phyloP scores from a whole-genome alignment of 495 filamentous ascomycete species.

The Zalerion maritima region DNA sequence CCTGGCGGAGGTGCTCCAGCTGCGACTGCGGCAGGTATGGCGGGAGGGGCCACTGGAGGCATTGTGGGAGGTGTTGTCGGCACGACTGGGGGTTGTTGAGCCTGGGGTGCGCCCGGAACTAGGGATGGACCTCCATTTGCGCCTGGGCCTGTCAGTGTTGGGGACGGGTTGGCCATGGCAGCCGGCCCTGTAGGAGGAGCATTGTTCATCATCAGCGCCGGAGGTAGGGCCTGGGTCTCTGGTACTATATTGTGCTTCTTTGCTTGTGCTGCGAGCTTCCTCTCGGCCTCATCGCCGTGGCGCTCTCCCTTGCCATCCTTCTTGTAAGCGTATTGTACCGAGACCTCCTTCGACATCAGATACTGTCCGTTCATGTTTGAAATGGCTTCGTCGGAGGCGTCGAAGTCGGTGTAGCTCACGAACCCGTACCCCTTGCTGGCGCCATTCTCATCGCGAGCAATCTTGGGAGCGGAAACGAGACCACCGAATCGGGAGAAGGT shows the following conservation, averaged over 20 bases:
- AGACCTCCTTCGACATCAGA: conserved; percentile 89
- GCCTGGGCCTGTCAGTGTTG: too few relatives aligned
- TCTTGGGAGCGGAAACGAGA: conserved; percentile 72
- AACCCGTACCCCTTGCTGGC: conserved; percentile 96
- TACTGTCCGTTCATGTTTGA: conserved; percentile 92
- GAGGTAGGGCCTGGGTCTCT: conserved; percentile 47
- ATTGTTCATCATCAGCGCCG: conserved; percentile 36
- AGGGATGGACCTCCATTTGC: too few relatives aligned
- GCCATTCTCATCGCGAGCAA: conserved; percentile 82
- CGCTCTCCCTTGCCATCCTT: conserved; percentile 97
- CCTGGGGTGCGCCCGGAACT: conserved; percentile 7
- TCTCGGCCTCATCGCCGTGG: conserved; percentile 87
- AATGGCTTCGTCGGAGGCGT: conserved; percentile 85
- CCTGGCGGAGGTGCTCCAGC: conserved; percentile 1
- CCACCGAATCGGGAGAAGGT: conserved; percentile 91
- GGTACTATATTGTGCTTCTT: conserved; percentile 85
- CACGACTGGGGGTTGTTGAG: conserved; percentile 15
- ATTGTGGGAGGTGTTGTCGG: conserved; percentile 12
- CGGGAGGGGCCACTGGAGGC: conserved; percentile 14
- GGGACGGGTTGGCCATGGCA: conserved; percentile 8
- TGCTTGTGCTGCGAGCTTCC: conserved; percentile 82
- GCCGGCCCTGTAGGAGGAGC: conserved; percentile 16
- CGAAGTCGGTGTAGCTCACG: conserved; percentile 85
- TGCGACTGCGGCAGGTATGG: conserved; percentile 12
- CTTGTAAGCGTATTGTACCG: conserved; percentile 97